These are phyloP conservation scores for Nasturtium officinale DNA, from an alignment of 345 rosid species.

Conservation along the genomic window DNA sequence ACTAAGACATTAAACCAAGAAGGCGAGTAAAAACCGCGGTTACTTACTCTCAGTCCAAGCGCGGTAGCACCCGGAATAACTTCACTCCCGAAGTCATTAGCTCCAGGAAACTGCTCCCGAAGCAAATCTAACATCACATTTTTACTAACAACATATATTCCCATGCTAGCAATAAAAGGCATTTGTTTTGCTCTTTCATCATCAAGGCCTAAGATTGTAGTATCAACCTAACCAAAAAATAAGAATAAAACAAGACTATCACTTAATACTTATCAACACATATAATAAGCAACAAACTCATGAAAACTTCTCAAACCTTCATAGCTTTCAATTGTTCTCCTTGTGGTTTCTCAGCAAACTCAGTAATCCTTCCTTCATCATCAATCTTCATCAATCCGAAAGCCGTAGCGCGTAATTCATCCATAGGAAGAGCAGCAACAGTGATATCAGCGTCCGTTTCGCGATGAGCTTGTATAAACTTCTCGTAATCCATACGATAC, in stretches of 20 bases:
- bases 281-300: not conserved
- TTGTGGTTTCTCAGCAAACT: slow-evolving; percentile 94
- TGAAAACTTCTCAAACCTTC: slow-evolving; percentile 52
- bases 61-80: slow-evolving; percentile 98
- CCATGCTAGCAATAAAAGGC: slow-evolving; percentile 99
- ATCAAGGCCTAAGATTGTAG: slow-evolving; percentile 91
- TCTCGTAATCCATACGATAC: slow-evolving; percentile 97
- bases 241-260: not conserved
- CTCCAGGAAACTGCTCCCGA: slow-evolving; percentile 87
- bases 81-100: slow-evolving; percentile 99
- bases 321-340: slow-evolving; percentile 93
- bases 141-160: slow-evolving; percentile 92
- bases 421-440: slow-evolving; percentile 98
- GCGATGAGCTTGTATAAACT: slow-evolving; percentile 92
- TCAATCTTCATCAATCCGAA: slow-evolving; percentile 97
- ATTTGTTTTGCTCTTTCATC: slow-evolving; percentile 86
- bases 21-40: not conserved
- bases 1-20: not conserved
- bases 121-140: slow-evolving; percentile 88
- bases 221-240: slow-evolving; percentile 72
- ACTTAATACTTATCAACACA: not conserved
- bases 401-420: slow-evolving; percentile 87
- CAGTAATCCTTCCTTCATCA: slow-evolving; percentile 91
- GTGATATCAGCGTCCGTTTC: slow-evolving; percentile 98
- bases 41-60: slow-evolving; percentile 78